Percentiles rank a stretch among this genome's conserved stretches.
Evolutionary conservation across 352 stramenopile genomes (phyloP).

Genomic region (Phytophthora colocasiae): DNA sequence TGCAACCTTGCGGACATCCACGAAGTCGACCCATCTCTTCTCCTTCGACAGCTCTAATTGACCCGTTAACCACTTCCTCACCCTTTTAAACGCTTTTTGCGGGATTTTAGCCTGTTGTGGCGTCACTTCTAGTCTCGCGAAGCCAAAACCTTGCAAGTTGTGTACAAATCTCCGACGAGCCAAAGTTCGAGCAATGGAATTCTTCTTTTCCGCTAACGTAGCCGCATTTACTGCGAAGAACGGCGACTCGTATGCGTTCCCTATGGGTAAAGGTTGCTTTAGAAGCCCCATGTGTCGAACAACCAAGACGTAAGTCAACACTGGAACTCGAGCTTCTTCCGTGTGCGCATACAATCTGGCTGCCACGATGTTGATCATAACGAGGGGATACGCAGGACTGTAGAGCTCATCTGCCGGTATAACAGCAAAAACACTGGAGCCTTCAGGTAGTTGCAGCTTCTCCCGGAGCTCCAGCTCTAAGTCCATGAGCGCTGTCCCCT

Average conservation of each 20-base stretch:
- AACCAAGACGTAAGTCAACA: conserved; percentile 73
- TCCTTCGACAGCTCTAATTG: conserved; percentile 59
- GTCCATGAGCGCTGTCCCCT: conserved; percentile 71
- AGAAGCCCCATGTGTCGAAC: conserved; percentile 69
- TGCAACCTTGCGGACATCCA: conserved; percentile 46
- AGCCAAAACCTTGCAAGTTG: conserved; percentile 78
- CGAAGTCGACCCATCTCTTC: conserved; percentile 73
- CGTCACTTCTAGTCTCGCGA: conserved; percentile 74
- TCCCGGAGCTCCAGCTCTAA: conserved; percentile 78
- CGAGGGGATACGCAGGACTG: conserved; percentile 75
- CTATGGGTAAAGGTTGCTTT: conserved; percentile 55
- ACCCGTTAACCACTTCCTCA: conserved; percentile 67
- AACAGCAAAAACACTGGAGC: conserved; percentile 79
- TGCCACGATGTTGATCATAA: conserved; percentile 84
- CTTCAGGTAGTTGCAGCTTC: conserved; percentile 58
- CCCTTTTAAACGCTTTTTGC: conserved; percentile 53
- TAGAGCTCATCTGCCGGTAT: conserved; percentile 81
- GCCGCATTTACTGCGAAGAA: conserved; percentile 70
- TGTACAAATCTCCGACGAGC: conserved; percentile 67
- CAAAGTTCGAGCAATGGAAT: conserved; percentile 60
- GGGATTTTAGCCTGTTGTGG: conserved; percentile 69
- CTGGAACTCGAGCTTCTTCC: conserved; percentile 46
- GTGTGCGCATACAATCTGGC: conserved; percentile 48
- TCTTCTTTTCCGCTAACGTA: conserved; percentile 36
- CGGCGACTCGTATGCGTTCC: conserved; percentile 60